Evolutionary conservation across 2,329 filamentous ascomycete genomes (phyloP).

Genomic region (Ilyonectria mors-panacis): DNA sequence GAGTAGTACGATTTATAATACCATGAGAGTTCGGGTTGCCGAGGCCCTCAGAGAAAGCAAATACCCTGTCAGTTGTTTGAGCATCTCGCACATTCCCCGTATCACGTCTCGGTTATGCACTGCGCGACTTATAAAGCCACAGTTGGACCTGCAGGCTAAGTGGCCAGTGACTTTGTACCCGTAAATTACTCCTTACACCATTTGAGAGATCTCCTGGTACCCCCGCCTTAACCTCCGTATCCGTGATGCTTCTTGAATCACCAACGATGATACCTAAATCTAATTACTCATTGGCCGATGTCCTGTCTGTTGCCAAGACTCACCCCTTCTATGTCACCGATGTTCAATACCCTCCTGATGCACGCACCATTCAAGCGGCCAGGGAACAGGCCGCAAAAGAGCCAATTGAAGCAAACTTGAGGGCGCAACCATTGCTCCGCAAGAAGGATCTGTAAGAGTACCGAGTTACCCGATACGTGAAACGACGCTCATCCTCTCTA

Average conservation of each 20-base stretch:
- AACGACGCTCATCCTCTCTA: slow-evolving; percentile 28
- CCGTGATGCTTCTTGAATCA: no score
- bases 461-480: background rate
- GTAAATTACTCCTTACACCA: background rate
- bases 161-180: no score
- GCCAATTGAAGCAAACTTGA: slow-evolving; percentile 1
- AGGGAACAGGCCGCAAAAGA: slow-evolving; percentile 25
- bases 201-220: background rate
- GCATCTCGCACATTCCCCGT: no score
- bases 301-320: slow-evolving; percentile 52
- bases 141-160: background rate
- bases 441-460: slow-evolving; percentile 45
- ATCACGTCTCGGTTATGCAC: background rate
- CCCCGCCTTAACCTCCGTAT: no score
- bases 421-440: slow-evolving; percentile 34
- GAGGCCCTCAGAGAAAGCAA: no score
- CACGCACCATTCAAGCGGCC: slow-evolving; percentile 12
- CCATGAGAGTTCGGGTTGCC: no score
- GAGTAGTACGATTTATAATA: no score
- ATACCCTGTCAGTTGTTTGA: no score
- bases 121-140: background rate
- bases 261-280: slow-evolving; percentile 24
- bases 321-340: slow-evolving; percentile 55
- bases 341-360: slow-evolving; percentile 50
- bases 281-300: slow-evolving; percentile 47